phyloP scores from a whole-genome alignment of 2,329 filamentous ascomycete genomes.

The Pezicula rhizophila region DNA sequence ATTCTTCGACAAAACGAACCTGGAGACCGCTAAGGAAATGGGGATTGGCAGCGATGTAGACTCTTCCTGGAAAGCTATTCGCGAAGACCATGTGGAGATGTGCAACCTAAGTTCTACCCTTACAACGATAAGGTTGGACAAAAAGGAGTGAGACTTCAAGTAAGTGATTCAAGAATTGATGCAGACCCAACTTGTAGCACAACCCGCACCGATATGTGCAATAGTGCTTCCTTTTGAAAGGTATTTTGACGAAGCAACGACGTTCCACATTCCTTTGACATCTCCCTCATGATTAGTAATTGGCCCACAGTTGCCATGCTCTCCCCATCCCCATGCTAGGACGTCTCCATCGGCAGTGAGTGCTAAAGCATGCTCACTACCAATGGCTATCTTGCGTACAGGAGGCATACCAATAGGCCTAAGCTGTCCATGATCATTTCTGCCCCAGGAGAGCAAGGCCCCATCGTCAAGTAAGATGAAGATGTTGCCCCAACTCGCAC shows the following conservation, averaged over 20 bases:
- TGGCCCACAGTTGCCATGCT: conserved; percentile 92
- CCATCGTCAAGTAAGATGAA: conserved; percentile 62
- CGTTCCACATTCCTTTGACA: conserved; percentile 64
- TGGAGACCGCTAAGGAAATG: too few species aligned
- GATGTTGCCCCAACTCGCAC: conserved; percentile 77
- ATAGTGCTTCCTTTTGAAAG: conserved; percentile 47
- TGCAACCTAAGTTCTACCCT: too few species aligned
- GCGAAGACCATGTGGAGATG: too few species aligned
- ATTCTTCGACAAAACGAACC: too few species aligned
- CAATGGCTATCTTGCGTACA: conserved; percentile 63
- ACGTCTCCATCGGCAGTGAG: conserved; percentile 60
- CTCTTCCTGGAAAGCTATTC: too few species aligned
- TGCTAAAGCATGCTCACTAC: conserved; percentile 85
- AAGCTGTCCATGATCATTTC: conserved; percentile 79
- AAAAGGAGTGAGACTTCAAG: too few species aligned
- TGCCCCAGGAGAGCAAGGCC: conserved; percentile 67
- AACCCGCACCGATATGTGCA: conserved; percentile 69
- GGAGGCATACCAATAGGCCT: conserved; percentile 55
- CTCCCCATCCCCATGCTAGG: conserved; percentile 90
- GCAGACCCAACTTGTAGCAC: conserved; percentile 80
- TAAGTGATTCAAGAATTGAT: conserved; percentile 25
- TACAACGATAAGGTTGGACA: too few species aligned
- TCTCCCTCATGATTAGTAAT: conserved; percentile 51
- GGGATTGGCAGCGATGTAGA: too few species aligned
- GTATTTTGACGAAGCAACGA: conserved; percentile 53